phyloP scores from a whole-genome alignment of 106 monocot species.

The Amphibolis antarctica region DNA sequence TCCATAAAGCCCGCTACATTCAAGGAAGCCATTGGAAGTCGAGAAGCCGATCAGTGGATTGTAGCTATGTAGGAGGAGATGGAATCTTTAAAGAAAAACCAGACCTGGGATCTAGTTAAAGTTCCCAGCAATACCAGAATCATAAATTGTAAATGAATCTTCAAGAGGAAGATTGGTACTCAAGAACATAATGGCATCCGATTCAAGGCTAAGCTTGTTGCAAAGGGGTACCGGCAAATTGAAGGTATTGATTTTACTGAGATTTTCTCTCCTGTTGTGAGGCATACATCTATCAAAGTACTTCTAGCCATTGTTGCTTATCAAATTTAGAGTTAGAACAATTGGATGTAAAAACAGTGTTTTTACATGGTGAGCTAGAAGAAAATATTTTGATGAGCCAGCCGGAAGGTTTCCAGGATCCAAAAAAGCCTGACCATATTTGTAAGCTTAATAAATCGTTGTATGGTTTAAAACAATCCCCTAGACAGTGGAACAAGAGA shows the following conservation, averaged over 20 bases:
- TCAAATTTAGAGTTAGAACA: neutral
- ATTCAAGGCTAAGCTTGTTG: neutral
- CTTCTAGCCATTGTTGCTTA: neutral
- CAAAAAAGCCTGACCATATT: neutral
- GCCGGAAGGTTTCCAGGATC: neutral
- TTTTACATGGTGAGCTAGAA: too few species aligned
- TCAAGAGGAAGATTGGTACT: neutral
- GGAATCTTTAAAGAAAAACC: too few species aligned
- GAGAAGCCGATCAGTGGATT: neutral
- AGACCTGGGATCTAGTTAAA: constrained; percentile 2
- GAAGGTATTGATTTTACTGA: neutral
- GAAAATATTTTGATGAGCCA: too few species aligned
- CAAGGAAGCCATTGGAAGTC: neutral
- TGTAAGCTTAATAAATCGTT: too few species aligned
- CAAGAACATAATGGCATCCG: neutral
- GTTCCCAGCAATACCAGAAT: neutral
- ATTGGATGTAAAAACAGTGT: too few species aligned
- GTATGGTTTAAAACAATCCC: too few species aligned
- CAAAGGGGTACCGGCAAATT: neutral
- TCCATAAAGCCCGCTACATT: neutral
- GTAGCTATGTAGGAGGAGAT: neutral
- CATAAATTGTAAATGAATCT: too few species aligned
- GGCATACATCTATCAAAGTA: neutral
- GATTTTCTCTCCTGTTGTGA: neutral
- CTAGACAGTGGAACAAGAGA: too few species aligned